Conservation (phyloP, 257 asterid species). For the Prunella vulgaris region DNA sequence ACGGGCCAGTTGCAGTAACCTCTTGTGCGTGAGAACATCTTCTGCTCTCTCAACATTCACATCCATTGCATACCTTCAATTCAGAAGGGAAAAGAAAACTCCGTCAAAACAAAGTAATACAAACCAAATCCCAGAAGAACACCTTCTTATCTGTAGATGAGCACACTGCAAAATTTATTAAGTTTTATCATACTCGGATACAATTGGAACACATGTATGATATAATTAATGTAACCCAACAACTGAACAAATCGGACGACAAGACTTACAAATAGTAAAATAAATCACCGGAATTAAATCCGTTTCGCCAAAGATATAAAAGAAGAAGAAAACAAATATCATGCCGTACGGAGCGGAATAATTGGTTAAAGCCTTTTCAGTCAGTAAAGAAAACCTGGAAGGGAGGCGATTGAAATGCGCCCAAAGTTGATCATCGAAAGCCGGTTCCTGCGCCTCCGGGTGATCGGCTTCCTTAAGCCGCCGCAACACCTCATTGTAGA, state of each 20-base stretch:
- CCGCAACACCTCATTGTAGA: slow-evolving; percentile 84
- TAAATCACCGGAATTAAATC: slow-evolving; percentile 15
- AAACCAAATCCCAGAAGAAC: slow-evolving; percentile 10
- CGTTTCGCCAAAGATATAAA: background rate
- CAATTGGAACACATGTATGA: background rate
- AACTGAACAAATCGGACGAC: background rate
- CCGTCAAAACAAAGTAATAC: slow-evolving; percentile 13
- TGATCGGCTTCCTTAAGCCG: slow-evolving; percentile 67
- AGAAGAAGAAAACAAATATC: background rate
- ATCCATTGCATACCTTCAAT: slow-evolving; percentile 86
- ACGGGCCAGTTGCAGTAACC: slow-evolving; percentile 71
- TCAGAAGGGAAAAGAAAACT: slow-evolving; percentile 15
- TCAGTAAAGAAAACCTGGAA: slow-evolving; percentile 46
- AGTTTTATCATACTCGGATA: background rate
- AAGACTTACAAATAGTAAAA: background rate
- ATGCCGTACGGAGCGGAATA: background rate
- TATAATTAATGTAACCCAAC: background rate
- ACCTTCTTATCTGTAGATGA: slow-evolving; percentile 19
- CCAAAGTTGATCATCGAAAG: slow-evolving; percentile 79
- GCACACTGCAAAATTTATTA: slow-evolving; percentile 7
- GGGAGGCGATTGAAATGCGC: slow-evolving; percentile 93
- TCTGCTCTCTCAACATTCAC: slow-evolving; percentile 95
- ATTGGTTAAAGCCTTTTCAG: background rate
- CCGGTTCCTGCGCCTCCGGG: slow-evolving; percentile 66
- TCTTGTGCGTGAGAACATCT: slow-evolving; percentile 88